These are phyloP conservation scores for Durio zibethinus DNA, from an alignment of 345 rosid species.

Conservation along the genomic window DNA sequence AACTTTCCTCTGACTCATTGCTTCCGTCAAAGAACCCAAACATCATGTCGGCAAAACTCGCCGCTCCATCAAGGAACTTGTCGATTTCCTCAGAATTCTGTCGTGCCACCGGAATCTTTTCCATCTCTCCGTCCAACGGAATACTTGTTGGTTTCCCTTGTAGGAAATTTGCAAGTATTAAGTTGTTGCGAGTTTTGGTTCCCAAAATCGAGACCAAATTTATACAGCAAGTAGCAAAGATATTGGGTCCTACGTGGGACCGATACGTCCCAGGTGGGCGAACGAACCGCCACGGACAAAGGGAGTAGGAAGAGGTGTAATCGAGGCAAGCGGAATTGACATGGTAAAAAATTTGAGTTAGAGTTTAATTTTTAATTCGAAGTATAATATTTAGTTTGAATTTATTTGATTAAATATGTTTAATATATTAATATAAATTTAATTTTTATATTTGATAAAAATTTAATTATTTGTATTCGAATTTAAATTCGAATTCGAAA, in stretches of 20 bases:
- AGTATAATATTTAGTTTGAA: no score
- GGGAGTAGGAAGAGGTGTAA: no score
- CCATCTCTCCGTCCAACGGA: constrained; percentile 6
- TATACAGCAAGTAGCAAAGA: constrained; percentile 6
- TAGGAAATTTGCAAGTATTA: not conserved
- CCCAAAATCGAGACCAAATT: not conserved
- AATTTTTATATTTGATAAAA: no score
- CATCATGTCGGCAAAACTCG: constrained; percentile 49
- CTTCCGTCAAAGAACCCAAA: constrained; percentile 57
- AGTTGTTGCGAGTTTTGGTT: not conserved
- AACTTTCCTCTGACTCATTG: constrained; percentile 25
- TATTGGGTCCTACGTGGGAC: constrained; percentile 24
- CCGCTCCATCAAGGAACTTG: constrained; percentile 49
- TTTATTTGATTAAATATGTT: no score
- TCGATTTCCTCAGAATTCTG: constrained; percentile 44
- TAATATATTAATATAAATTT: no score
- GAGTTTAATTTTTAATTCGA: no score
- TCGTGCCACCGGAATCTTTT: constrained; percentile 22
- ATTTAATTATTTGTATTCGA: no score
- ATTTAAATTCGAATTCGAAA: no score
- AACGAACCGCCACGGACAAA: constrained; percentile 57
- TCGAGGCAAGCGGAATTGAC: no score
- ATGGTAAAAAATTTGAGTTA: no score
- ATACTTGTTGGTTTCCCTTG: not conserved
- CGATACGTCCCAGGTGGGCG: constrained; percentile 36